phyloP scores from a whole-genome alignment of 306 rosid genomes.

The Vachellia collinsii region DNA sequence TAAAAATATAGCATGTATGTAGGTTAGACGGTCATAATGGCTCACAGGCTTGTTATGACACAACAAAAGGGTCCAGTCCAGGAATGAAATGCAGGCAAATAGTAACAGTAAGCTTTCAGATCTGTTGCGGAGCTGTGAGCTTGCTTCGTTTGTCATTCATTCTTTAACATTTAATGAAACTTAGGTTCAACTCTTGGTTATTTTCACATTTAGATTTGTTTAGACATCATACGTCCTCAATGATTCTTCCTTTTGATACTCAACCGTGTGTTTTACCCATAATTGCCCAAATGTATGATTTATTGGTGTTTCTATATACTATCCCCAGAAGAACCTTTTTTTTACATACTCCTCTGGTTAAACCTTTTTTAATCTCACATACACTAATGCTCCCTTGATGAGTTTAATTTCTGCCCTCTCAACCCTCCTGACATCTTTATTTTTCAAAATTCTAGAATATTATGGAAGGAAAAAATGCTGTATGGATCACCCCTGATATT shows the following conservation, averaged over 20 bases:
- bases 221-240: not conserved
- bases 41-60: not conserved
- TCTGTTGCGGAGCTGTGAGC: not conserved
- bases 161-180: not conserved
- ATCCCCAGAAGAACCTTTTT: not conserved
- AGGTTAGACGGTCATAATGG: not conserved
- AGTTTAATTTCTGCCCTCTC: not conserved
- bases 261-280: not conserved
- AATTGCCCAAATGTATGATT: not conserved
- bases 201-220: not conserved
- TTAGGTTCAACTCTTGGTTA: constrained; percentile 3
- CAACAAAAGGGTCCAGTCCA: not conserved
- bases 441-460: not conserved
- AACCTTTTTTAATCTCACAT: not conserved
- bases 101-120: not conserved
- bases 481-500: not conserved
- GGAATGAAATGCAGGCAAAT: not conserved
- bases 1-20: not conserved
- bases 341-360: not conserved
- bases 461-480: not conserved
- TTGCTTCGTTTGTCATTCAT: not conserved
- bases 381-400: not conserved
- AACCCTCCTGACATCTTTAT: not conserved
- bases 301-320: not conserved
- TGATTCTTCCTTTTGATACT: constrained; percentile 4